A percentile compares a stretch with the other conserved stretches of the same genome.
These are phyloP conservation scores for Chlorella sp. DNA, from an alignment of 139 green algal genomes.

Conservation along the genomic window DNA sequence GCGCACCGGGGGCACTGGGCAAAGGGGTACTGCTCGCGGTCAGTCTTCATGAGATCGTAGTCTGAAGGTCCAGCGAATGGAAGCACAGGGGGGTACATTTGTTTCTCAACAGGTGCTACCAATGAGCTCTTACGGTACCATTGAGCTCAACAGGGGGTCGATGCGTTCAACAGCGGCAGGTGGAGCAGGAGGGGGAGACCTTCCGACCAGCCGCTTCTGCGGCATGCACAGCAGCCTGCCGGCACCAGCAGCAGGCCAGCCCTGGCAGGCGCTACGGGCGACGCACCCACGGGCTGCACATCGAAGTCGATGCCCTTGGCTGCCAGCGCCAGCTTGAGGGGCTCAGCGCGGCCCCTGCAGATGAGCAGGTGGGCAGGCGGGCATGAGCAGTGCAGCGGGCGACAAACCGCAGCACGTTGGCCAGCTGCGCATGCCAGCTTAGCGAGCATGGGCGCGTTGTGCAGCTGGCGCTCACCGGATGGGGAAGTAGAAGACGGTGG, in stretches of 20 bases:
- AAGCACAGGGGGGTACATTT: background rate
- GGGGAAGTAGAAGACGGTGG: constrained; percentile 20
- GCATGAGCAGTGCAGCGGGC: background rate
- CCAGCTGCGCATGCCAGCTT: background rate
- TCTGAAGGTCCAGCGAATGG: background rate
- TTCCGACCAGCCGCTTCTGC: too few relatives aligned
- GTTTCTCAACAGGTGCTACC: too few relatives aligned
- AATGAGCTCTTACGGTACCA: too few relatives aligned
- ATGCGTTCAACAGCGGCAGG: too few relatives aligned
- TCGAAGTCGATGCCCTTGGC: constrained; percentile 50
- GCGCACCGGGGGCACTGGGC: constrained; percentile 16
- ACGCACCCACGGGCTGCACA: constrained; percentile 28
- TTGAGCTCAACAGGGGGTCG: too few relatives aligned
- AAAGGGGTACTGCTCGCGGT: constrained; percentile 52
- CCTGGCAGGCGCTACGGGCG: too few relatives aligned
- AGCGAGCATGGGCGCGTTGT: background rate
- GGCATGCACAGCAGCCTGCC: too few relatives aligned
- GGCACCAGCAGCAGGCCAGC: too few relatives aligned
- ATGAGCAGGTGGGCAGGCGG: background rate
- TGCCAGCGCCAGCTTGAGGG: constrained; percentile 52
- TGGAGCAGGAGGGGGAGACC: too few relatives aligned
- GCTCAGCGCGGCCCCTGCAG: constrained; percentile 45
- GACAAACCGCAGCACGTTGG: background rate
- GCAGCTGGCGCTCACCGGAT: constrained; percentile 1
- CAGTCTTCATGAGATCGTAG: background rate